Percentiles rank a stretch among this genome's conserved stretches.
These are phyloP conservation scores for Carex cristatella DNA, from an alignment of 176 grass and related monocot genomes.

Conservation along the genomic window DNA sequence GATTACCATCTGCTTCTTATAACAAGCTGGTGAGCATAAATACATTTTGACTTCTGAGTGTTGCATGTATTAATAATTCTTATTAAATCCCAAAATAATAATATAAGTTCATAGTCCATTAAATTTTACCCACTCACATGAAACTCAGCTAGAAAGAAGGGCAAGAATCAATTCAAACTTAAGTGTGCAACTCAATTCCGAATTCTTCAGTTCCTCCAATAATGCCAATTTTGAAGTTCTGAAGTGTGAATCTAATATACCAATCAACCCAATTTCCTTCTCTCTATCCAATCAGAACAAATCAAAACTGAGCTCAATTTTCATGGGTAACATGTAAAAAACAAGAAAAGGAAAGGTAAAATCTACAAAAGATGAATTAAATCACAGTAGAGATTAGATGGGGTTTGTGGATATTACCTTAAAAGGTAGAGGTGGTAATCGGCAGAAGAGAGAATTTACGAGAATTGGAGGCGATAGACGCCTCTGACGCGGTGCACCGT, in stretches of 20 bases:
- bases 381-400: neutral
- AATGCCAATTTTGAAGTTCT: neutral
- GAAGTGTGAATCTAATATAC: neutral
- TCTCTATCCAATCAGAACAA: neutral
- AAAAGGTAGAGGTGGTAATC: slow-evolving; percentile 1
- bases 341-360: neutral
- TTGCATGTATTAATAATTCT: neutral
- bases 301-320: neutral
- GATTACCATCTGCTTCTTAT: neutral
- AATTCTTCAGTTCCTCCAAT: neutral
- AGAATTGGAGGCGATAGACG: neutral
- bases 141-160: neutral
- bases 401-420: slow-evolving; percentile 8
- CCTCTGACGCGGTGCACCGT: slow-evolving; percentile 10
- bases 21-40: neutral
- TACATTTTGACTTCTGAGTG: neutral
- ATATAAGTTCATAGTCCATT: neutral
- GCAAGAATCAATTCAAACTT: neutral
- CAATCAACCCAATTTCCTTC: neutral
- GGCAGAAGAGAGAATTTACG: neutral
- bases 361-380: slow-evolving; percentile 9
- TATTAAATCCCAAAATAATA: neutral
- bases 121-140: neutral
- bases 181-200: neutral
- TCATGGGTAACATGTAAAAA: neutral